A percentile compares a stretch with the other conserved stretches of the same genome.
Evolutionary conservation across 768 basidiomycete genomes (phyloP).

Genomic region (Pisolithus microcarpus): DNA sequence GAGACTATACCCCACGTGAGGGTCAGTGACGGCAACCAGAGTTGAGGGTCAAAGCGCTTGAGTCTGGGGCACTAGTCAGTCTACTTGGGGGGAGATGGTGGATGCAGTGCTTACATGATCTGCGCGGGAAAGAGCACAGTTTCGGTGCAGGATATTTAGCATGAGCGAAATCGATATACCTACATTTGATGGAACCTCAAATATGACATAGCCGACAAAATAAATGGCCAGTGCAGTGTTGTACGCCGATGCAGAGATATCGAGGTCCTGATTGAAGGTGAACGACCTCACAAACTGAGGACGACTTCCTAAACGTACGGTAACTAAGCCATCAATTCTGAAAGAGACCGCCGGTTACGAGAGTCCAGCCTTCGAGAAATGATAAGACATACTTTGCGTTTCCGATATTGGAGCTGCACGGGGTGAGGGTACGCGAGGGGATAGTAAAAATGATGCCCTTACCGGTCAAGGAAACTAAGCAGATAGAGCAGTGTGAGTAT

Average conservation of each 20-base stretch:
- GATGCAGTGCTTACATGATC: conserved; percentile 20
- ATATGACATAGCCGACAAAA: conserved; percentile 54
- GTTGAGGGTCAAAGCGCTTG: conserved; percentile 51
- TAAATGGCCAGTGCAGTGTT: conserved; percentile 54
- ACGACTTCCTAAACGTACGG: conserved; percentile 11
- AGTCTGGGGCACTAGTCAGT: conserved; percentile 19
- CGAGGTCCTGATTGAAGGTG: conserved; percentile 32
- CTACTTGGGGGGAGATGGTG: neutral
- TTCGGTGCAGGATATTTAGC: neutral
- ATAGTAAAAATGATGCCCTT: neutral
- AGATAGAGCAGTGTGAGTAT: conserved; percentile 35
- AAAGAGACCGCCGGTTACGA: neutral
- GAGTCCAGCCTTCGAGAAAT: neutral
- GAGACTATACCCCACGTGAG: conserved; percentile 48
- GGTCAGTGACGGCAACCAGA: too few species aligned
- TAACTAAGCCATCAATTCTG: conserved; percentile 48
- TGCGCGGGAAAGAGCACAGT: neutral
- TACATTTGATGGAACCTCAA: conserved; percentile 55
- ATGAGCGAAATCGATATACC: conserved; percentile 3
- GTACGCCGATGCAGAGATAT: conserved; percentile 43
- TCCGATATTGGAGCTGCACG: conserved; percentile 29
- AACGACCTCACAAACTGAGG: neutral
- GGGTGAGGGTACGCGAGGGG: neutral
- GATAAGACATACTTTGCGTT: conserved; percentile 29
- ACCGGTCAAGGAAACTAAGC: conserved; percentile 37